Evolutionary conservation across 2,329 filamentous ascomycete genomes (phyloP), one percentile per base, ranked within the genome.

Genomic region (Blastomyces percursus): DNA sequence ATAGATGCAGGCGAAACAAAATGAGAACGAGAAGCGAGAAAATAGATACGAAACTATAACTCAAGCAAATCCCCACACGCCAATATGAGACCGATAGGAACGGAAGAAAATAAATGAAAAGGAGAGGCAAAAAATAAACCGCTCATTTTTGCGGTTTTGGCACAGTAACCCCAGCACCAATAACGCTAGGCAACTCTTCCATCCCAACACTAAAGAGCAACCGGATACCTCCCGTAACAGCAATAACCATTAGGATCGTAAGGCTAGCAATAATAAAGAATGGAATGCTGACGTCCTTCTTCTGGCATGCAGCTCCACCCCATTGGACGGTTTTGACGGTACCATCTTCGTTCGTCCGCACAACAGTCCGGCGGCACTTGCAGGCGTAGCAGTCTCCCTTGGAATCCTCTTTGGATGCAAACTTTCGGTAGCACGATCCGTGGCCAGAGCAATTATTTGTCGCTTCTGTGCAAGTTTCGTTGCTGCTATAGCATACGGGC

Each of bases 91-190:
- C 16, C 50, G 9, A 48, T 59, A 59, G 27, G 4, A 32, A 38
- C 19, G 14, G 38, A 55, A 40, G 5, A 24, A 32, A 32, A 57
- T 21, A 51, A 27, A 51, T 14, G 16, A 56, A 27, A 44, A 46
- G 21, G 50, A 27, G 27, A 30, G 44, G 12, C 12, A 56, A 0
- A 46, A 64, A 46, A 27, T 21, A 38, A 61, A 62, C 16, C 38
- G 40, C 27, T 16, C 64, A 77, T 66, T 75, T 80, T 69, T 79
- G 78, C 63, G 71, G 67, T 59, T 73, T 91, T 42, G 86, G 81
- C 63, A 86, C 84, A 67, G 88, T 89, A 46, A 99, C 93, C 66
- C 94, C 94, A 57, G 94, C 94, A n/a, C 91, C 91, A 74, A 99
- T 92, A 9, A 99, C 93, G 69, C 91, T 91, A 0, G 94, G 94